phyloP scores from a whole-genome alignment of 495 filamentous ascomycete genomes.

The Daldinia decipiens region DNA sequence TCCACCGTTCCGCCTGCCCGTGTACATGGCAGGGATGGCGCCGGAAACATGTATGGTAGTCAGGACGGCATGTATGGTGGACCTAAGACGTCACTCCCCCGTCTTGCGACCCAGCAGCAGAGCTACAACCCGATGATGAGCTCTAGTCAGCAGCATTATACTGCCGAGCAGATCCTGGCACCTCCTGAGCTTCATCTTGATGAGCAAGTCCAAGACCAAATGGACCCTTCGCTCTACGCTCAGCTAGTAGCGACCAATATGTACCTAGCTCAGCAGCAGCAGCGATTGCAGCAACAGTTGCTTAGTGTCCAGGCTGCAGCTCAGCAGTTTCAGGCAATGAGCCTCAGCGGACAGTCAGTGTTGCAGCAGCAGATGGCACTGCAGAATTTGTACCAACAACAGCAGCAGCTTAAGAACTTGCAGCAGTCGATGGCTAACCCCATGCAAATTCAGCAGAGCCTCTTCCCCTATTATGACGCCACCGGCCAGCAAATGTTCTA shows the following conservation, averaged over 20 bases:
- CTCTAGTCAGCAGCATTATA: conserved; percentile 58
- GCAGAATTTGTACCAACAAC: conserved; percentile 63
- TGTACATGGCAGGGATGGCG: conserved; percentile 55
- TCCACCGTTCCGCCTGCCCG: conserved; percentile 59
- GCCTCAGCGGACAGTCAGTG: conserved; percentile 60
- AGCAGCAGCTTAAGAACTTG: conserved; percentile 77
- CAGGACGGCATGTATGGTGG: conserved; percentile 56
- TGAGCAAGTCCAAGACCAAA: conserved; percentile 70
- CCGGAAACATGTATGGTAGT: conserved; percentile 59
- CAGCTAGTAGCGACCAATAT: conserved; percentile 86
- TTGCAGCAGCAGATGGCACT: conserved; percentile 54
- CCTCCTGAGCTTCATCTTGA: conserved; percentile 80
- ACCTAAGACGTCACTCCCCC: conserved; percentile 64
- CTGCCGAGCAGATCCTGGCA: conserved; percentile 83
- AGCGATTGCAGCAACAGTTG: conserved; percentile 75
- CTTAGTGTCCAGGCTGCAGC: conserved; percentile 66
- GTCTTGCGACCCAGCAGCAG: conserved; percentile 52
- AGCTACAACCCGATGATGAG: conserved; percentile 45
- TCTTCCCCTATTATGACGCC: conserved; percentile 86
- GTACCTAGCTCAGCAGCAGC: conserved; percentile 87
- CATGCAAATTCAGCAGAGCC: conserved; percentile 57
- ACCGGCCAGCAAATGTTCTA: conserved; percentile 79
- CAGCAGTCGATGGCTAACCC: conserved; percentile 70
- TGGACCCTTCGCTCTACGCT: conserved; percentile 84
- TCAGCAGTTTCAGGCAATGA: conserved; percentile 83